Percentiles rank a stretch among this genome's conserved stretches.
phyloP scores from a whole-genome alignment of 2,329 filamentous ascomycete species.

The Dissoconium aciculare region DNA sequence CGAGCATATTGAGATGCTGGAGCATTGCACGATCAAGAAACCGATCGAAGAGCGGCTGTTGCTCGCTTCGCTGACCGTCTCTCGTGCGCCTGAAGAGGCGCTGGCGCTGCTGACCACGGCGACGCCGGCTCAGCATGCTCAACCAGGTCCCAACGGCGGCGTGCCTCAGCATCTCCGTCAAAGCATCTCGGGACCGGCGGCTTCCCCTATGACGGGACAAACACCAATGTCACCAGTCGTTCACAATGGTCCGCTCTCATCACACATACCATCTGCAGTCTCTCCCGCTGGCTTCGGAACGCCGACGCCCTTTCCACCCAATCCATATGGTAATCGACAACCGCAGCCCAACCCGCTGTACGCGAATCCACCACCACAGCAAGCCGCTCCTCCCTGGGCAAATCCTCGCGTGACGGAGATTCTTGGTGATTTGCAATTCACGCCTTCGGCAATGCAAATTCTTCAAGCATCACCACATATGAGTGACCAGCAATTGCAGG shows the following conservation, averaged over 20 bases:
- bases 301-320: conserved; percentile 23
- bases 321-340: conserved; percentile 25
- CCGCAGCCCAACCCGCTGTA: too few species aligned
- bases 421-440: conserved; percentile 29
- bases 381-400: conserved; percentile 20
- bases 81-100: conserved; percentile 38
- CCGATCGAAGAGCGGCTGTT: conserved; percentile 61
- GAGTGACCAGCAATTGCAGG: conserved; percentile 37
- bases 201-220: conserved; percentile 26
- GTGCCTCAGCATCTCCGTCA: conserved; percentile 13
- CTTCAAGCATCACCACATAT: neutral
- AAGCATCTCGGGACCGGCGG: conserved; percentile 15
- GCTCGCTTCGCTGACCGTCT: conserved; percentile 71
- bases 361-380: conserved; percentile 21
- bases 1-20: conserved; percentile 77
- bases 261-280: too few species aligned
- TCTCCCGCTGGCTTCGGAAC: conserved; percentile 14
- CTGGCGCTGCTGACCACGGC: conserved; percentile 17
- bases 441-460: conserved; percentile 24
- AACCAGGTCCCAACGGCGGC: conserved; percentile 11
- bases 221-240: conserved; percentile 25
- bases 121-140: conserved; percentile 4
- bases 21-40: conserved; percentile 64
- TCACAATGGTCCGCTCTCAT: too few species aligned
- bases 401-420: conserved; percentile 28